Percentiles rank a stretch among this genome's conserved stretches.
phyloP scores from a whole-genome alignment of 2,329 filamentous ascomycete species.

The Bertia moriformis region DNA sequence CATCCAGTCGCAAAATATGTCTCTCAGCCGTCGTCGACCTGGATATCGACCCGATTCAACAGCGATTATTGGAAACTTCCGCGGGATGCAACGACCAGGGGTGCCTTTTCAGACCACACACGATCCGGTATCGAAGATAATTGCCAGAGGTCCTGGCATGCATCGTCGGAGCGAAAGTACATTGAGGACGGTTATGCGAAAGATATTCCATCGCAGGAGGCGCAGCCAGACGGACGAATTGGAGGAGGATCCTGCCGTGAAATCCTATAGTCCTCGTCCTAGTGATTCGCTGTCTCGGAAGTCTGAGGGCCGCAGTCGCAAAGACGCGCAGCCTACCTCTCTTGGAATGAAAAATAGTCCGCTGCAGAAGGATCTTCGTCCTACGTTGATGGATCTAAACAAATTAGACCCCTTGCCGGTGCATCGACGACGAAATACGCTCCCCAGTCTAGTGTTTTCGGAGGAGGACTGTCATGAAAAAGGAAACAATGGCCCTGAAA shows the following conservation, averaged over 20 bases:
- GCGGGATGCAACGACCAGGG: too few relatives aligned
- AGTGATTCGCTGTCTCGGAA: not conserved
- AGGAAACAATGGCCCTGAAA: too few relatives aligned
- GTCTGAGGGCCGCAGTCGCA: not conserved
- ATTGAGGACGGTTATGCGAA: constrained; percentile 1
- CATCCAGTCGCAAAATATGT: too few relatives aligned
- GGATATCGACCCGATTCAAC: too few relatives aligned
- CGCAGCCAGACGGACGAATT: not conserved
- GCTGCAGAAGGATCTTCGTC: not conserved
- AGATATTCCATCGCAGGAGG: not conserved
- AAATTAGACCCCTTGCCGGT: too few relatives aligned
- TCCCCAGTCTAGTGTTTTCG: constrained; percentile 25
- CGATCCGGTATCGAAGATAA: too few relatives aligned
- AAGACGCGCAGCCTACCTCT: not conserved
- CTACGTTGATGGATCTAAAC: too few relatives aligned
- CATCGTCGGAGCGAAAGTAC: not conserved
- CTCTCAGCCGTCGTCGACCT: too few relatives aligned
- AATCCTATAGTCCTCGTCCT: not conserved
- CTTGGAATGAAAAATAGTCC: too few relatives aligned
- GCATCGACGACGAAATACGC: constrained; percentile 21
- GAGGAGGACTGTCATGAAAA: constrained; percentile 19
- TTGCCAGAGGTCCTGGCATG: not conserved
- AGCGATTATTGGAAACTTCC: too few relatives aligned
- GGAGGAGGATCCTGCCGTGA: not conserved
- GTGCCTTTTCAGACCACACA: too few relatives aligned